Evolutionary conservation across 768 basidiomycete genomes (phyloP).

Genomic region (Naganishia friedmannii): DNA sequence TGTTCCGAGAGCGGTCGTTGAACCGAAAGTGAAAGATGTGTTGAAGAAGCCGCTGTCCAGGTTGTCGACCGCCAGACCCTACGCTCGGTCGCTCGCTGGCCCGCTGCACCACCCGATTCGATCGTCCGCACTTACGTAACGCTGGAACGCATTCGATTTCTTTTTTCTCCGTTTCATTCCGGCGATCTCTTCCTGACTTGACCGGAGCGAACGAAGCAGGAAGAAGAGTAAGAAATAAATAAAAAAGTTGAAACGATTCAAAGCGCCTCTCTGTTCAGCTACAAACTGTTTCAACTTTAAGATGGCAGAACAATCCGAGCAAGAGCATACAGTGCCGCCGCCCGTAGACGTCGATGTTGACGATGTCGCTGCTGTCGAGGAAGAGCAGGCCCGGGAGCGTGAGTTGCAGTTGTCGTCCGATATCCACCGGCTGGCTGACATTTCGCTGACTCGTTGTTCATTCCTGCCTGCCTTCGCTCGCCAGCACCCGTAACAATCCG

Average conservation of each 20-base stretch:
- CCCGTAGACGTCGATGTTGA: not conserved
- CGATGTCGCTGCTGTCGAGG: not conserved
- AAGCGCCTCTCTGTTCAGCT: too few species aligned
- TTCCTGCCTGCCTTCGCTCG: not conserved
- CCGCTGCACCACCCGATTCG: not conserved
- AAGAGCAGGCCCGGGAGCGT: not conserved
- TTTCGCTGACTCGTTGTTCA: not conserved
- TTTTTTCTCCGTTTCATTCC: not conserved
- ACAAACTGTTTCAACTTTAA: too few species aligned
- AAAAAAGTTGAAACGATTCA: not conserved
- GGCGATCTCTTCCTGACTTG: not conserved
- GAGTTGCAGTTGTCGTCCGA: not conserved
- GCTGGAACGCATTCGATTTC: not conserved
- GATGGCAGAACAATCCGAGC: not conserved
- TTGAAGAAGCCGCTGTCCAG: too few species aligned
- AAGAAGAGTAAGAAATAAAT: too few species aligned
- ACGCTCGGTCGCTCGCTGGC: too few species aligned
- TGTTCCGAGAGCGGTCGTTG: too few species aligned
- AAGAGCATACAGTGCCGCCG: conserved; percentile 2
- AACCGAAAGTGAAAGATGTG: too few species aligned
- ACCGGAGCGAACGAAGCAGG: too few species aligned
- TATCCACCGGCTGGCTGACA: conserved; percentile 5
- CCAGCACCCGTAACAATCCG: conserved; percentile 45
- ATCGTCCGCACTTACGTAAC: not conserved
- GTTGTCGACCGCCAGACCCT: too few species aligned